A percentile compares a stretch with the other conserved stretches of the same genome.
phyloP scores from a whole-genome alignment of 768 basidiomycete species.

The Rhodocollybia butyracea region DNA sequence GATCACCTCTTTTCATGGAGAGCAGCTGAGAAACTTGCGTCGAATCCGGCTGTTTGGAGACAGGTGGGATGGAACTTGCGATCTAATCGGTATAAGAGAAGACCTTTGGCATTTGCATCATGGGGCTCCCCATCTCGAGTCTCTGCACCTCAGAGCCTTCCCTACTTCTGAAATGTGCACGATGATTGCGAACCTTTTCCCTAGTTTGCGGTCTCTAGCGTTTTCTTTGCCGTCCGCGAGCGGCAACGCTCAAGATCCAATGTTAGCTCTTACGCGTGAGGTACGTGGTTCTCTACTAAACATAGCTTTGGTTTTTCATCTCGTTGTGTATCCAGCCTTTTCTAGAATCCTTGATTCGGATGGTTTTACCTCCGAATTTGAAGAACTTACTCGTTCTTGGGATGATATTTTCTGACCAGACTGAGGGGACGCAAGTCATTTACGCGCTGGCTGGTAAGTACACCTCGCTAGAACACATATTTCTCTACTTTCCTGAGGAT shows the following conservation, averaged over 20 bases:
- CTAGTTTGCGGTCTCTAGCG: constrained; percentile 8
- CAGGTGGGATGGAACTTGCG: constrained; percentile 13
- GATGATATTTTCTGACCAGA: constrained; percentile 12
- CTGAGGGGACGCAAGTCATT: constrained; percentile 11
- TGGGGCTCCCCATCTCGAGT: constrained; percentile 8
- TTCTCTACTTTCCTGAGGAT: constrained; percentile 11
- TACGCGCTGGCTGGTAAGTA: constrained; percentile 10
- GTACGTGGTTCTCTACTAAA: background rate
- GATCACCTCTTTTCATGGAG: constrained; percentile 1
- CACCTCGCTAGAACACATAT: constrained; percentile 9
- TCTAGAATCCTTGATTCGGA: constrained; percentile 9
- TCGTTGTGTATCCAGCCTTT: constrained; percentile 5
- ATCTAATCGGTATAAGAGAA: constrained; percentile 10
- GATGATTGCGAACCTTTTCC: constrained; percentile 9
- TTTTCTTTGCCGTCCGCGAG: constrained; percentile 12
- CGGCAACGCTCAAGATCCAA: constrained; percentile 10
- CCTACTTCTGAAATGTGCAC: constrained; percentile 10
- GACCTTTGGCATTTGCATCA: constrained; percentile 9
- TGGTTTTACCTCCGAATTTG: constrained; percentile 8
- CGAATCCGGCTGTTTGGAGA: constrained; percentile 12
- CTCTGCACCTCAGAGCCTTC: constrained; percentile 13
- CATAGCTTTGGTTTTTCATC: background rate
- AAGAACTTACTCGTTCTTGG: constrained; percentile 11
- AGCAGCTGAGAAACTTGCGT: constrained; percentile 9
- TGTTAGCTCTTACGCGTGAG: constrained; percentile 12